Evolutionary conservation across 1,139 yeast species (phyloP).

Genomic region (Yamadazyma spencermartinsiae): DNA sequence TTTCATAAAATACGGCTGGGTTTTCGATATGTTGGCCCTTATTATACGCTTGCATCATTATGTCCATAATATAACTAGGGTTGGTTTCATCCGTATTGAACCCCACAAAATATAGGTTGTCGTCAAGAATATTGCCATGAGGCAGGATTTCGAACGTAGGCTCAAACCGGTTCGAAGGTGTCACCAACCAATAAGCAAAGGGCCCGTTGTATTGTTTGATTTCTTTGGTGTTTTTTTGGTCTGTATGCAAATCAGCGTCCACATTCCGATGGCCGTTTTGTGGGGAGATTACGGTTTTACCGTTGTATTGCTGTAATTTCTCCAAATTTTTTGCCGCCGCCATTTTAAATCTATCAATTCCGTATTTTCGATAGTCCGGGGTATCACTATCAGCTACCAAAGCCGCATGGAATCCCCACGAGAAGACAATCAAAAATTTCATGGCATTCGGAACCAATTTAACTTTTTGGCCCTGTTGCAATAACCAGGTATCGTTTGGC

Average conservation of each 20-base stretch:
- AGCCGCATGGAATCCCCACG: slow-evolving; percentile 88
- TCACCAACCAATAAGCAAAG: slow-evolving; percentile 67
- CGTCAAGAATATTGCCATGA: slow-evolving; percentile 50
- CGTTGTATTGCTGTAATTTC: slow-evolving; percentile 51
- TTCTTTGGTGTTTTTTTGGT: too few species aligned
- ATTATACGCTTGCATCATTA: slow-evolving; percentile 61
- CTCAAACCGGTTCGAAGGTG: slow-evolving; percentile 67
- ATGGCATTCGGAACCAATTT: slow-evolving; percentile 21
- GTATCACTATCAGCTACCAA: slow-evolving; percentile 79
- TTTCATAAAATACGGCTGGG: slow-evolving; percentile 41
- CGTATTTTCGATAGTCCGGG: slow-evolving; percentile 63
- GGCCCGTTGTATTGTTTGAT: too few species aligned
- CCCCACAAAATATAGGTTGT: slow-evolving; percentile 54
- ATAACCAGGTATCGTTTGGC: slow-evolving; percentile 44
- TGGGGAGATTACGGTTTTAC: slow-evolving; percentile 22
- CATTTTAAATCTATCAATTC: slow-evolving; percentile 62
- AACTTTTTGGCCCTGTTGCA: slow-evolving; percentile 23
- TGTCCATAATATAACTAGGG: slow-evolving; percentile 44
- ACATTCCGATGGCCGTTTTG: too few species aligned
- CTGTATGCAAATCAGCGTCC: background rate
- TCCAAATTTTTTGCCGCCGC: slow-evolving; percentile 64
- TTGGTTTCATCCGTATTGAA: slow-evolving; percentile 40
- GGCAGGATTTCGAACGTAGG: slow-evolving; percentile 76
- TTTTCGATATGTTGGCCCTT: slow-evolving; percentile 47
- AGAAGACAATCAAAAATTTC: slow-evolving; percentile 64